Evolutionary conservation across 768 basidiomycete species (phyloP), one percentile per base, ranked within the genome.

Genomic region (Tulasnella sp.): DNA sequence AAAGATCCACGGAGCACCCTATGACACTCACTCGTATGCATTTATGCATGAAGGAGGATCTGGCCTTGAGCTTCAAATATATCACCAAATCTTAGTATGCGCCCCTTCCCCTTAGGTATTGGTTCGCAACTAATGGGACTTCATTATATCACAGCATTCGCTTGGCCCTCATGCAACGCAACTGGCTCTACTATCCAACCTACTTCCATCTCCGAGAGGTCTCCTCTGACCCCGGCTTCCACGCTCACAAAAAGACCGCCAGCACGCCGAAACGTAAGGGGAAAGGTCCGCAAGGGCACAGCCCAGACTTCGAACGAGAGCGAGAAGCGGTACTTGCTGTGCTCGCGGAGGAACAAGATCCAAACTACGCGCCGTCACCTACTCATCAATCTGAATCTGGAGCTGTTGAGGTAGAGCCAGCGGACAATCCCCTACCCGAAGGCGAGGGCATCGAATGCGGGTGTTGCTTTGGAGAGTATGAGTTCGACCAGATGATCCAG

Each of bases 401-500:
- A 43, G 71, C 73, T 24, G 73, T 75, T 19, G 80, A 77, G 30
- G 74, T 69, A 7, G 76, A 75, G 7, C 68, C 65, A 7, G 34
- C 34, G 15, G 34, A 38, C 5, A 15, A 7, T 7, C 34, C 34
- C 7, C 34, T 38, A 38, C 34, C 34, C 5, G 64, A 59, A 12
- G 73, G 70, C 1, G 78, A 74, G 51, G 85, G 83, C 2, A 81
- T 92, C 34, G 89, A 92, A 65, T 93, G 92, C 65, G 86, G 85
- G 11, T 93, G 91, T 65, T 96, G 92, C 70, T 94, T 92, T 66
- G 72, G 78, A 3, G 75, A 71, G 10, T 87, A 83, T 62, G 69
- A 82, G 3, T 84, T 87, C 70, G 87, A 80, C 42, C 81, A 85
- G 64, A 86, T 92, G 83, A 76, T 88, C 1, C 91, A 93, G 71